Percentiles rank a stretch among this genome's conserved stretches.
These are phyloP conservation scores for Eucalyptus sideroxylon DNA, from an alignment of 345 rosid species.

Conservation along the genomic window DNA sequence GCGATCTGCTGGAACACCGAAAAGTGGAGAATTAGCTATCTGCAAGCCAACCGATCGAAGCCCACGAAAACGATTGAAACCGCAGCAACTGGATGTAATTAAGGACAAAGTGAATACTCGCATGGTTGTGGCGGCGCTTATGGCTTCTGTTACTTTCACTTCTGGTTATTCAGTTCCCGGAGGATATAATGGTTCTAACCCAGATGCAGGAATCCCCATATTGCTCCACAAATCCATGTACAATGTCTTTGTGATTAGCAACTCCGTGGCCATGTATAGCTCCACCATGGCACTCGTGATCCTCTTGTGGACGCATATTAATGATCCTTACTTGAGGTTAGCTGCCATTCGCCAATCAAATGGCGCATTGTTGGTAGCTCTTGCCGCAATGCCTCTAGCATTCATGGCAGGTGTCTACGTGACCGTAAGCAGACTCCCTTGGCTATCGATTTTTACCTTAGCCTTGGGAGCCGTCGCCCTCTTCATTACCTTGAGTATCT, in stretches of 20 bases:
- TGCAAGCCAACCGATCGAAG: neutral
- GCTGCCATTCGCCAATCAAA: neutral
- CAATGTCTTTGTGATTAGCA: neutral
- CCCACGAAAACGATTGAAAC: neutral
- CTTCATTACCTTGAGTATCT: neutral
- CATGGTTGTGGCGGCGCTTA: neutral
- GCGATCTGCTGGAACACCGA: neutral
- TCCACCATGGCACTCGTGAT: neutral
- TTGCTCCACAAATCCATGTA: neutral
- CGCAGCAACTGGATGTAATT: neutral
- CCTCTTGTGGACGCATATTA: neutral
- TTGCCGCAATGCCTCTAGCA: neutral
- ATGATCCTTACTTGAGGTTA: neutral
- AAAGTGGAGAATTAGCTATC: neutral
- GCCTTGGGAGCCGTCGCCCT: neutral
- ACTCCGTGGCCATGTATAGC: neutral
- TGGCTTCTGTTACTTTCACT: neutral
- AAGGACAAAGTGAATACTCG: neutral
- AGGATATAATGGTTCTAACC: neutral
- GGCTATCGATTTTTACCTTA: neutral
- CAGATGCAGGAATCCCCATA: neutral
- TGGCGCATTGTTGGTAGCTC: neutral
- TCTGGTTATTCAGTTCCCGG: neutral
- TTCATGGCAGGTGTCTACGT: neutral
- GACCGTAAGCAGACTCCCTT: neutral